A percentile compares a stretch with the other conserved stretches of the same genome.
Evolutionary conservation across 768 basidiomycete genomes (phyloP).

Genomic region (Phylloporus rhodoxanthus): DNA sequence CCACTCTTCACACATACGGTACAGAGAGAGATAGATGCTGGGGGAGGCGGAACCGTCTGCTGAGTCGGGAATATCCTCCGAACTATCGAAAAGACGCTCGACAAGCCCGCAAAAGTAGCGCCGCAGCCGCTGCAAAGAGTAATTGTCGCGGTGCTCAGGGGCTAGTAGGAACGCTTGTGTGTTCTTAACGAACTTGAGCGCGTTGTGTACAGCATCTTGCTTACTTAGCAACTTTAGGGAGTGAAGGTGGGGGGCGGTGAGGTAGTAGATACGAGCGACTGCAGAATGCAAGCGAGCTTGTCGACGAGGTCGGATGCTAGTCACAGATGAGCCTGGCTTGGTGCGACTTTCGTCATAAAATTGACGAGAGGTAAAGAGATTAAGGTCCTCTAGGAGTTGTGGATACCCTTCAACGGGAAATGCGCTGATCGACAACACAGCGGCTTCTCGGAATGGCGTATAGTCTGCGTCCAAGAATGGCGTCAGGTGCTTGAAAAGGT

Average conservation of each 20-base stretch:
- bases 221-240: conserved; percentile 63
- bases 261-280: conserved; percentile 81
- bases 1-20: conserved; percentile 89
- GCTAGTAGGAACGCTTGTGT: conserved; percentile 74
- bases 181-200: conserved; percentile 81
- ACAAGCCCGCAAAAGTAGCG: conserved; percentile 89
- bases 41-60: conserved; percentile 72
- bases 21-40: conserved; percentile 72
- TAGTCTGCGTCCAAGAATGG: conserved; percentile 87
- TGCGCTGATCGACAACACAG: conserved; percentile 83
- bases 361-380: conserved; percentile 71
- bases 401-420: conserved; percentile 75
- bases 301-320: conserved; percentile 54
- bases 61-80: conserved; percentile 62
- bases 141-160: conserved; percentile 67
- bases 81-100: conserved; percentile 76
- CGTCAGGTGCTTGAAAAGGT: conserved; percentile 77
- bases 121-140: conserved; percentile 71
- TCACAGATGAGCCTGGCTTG: conserved; percentile 41
- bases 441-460: conserved; percentile 75
- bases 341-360: conserved; percentile 65
- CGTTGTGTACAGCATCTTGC: conserved; percentile 67
- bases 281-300: conserved; percentile 80
- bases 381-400: conserved; percentile 78
- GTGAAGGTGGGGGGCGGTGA: conserved; percentile 74